phyloP scores from a whole-genome alignment of 257 asterid species.

The Primulina tabacum region DNA sequence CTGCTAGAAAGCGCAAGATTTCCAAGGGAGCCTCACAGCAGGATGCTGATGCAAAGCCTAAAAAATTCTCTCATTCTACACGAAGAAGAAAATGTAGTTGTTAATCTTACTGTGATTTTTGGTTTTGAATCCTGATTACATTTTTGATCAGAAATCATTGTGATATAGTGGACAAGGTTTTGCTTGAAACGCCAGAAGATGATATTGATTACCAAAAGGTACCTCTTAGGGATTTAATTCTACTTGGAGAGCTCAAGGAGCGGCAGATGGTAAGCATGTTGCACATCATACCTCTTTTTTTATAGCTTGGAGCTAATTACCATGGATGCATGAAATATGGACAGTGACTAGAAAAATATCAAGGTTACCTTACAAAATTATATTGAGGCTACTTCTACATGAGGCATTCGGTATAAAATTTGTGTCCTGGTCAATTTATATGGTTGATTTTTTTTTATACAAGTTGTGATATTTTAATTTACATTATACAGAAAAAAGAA shows the following conservation, averaged over 20 bases:
- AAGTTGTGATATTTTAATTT: conserved; percentile 23
- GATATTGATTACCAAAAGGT: conserved; percentile 57
- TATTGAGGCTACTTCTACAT: background rate
- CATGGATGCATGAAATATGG: conserved; percentile 13
- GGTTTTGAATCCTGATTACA: conserved; percentile 15
- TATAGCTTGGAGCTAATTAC: conserved; percentile 3
- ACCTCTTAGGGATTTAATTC: conserved; percentile 71
- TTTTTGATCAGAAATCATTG: conserved; percentile 24
- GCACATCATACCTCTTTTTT: conserved; percentile 4
- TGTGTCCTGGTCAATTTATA: background rate
- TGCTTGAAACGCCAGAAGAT: conserved; percentile 76
- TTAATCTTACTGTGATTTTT: conserved; percentile 13
- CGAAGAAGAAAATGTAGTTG: conserved; percentile 60
- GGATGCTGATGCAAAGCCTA: conserved; percentile 47
- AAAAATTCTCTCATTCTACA: conserved; percentile 76
- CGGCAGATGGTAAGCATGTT: conserved; percentile 41
- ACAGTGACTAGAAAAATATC: conserved; percentile 2
- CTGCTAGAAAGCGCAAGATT: conserved; percentile 52
- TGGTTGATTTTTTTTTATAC: background rate
- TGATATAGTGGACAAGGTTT: conserved; percentile 60
- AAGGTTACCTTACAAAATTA: conserved; percentile 1
- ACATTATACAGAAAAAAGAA: conserved; percentile 56
- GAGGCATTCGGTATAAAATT: background rate
- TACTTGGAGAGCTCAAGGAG: conserved; percentile 82
- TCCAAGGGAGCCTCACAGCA: conserved; percentile 44